A percentile compares a stretch with the other conserved stretches of the same genome.
Evolutionary conservation across 495 filamentous ascomycete species (phyloP).

Genomic region (Neurospora discreta): DNA sequence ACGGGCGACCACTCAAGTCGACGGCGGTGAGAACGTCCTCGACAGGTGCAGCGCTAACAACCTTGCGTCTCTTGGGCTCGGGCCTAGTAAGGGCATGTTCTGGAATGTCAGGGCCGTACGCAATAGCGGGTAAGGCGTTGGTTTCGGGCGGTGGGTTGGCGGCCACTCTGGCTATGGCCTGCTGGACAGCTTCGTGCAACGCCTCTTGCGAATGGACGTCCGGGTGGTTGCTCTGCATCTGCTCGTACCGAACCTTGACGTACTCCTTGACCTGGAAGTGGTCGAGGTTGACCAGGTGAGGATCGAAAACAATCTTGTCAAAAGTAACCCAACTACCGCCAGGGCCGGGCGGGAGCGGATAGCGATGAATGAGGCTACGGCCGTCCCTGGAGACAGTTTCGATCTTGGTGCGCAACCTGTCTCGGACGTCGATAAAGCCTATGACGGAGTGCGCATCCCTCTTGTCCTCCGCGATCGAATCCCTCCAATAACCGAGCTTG

Average conservation of each 20-base stretch:
- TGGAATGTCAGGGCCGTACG: conserved; percentile 33
- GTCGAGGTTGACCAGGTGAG: conserved; percentile 34
- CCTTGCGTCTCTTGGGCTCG: conserved; percentile 26
- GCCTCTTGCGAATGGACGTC: conserved; percentile 14
- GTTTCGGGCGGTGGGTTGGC: conserved; percentile 27
- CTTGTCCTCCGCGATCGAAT: conserved; percentile 30
- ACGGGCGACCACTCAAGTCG: conserved; percentile 28
- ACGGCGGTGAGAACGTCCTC: conserved; percentile 8
- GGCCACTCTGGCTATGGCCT: conserved; percentile 26
- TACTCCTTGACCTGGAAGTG: conserved; percentile 43
- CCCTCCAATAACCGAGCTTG: conserved; percentile 42
- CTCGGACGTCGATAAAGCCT: conserved; percentile 43
- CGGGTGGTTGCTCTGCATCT: conserved; percentile 12
- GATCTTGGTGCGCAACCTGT: conserved; percentile 42
- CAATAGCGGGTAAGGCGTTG: conserved; percentile 21
- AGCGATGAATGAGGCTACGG: conserved; percentile 24
- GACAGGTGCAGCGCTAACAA: background rate
- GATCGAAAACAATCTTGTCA: conserved; percentile 38
- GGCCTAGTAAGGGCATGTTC: conserved; percentile 23
- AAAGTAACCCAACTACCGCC: conserved; percentile 48
- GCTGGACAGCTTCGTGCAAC: conserved; percentile 21
- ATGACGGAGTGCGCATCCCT: conserved; percentile 38
- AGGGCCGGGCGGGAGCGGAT: conserved; percentile 37
- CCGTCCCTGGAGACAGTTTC: conserved; percentile 28
- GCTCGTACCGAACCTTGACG: conserved; percentile 37